phyloP scores from a whole-genome alignment of 768 basidiomycete species.

The Tremella fuciformis region DNA sequence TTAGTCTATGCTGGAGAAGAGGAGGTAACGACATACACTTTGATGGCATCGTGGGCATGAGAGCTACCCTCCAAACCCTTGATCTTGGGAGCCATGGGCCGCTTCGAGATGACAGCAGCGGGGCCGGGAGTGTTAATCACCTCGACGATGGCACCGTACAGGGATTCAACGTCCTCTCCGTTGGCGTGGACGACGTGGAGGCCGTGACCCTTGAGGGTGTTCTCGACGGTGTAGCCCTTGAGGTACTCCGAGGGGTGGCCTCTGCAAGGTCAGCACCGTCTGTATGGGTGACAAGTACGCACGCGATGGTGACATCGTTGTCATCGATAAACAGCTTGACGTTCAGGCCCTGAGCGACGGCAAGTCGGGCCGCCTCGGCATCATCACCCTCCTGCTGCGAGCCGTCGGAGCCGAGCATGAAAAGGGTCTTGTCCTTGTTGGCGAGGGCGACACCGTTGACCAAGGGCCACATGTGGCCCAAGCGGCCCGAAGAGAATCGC shows the following conservation, averaged over 20 bases:
- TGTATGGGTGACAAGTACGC: conserved; percentile 3
- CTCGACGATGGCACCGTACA: conserved; percentile 66
- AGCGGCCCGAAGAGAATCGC: conserved; percentile 88
- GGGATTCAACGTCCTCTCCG: conserved; percentile 74
- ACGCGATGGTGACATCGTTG: conserved; percentile 83
- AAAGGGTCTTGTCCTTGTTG: conserved; percentile 70
- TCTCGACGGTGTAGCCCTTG: conserved; percentile 67
- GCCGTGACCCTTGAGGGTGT: conserved; percentile 77
- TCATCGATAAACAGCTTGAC: conserved; percentile 85
- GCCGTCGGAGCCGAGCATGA: conserved; percentile 82
- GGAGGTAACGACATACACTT: conserved; percentile 19
- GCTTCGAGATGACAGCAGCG: conserved; percentile 73
- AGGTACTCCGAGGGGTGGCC: conserved; percentile 85
- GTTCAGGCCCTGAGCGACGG: conserved; percentile 76
- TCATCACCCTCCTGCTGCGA: conserved; percentile 90
- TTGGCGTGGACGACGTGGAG: conserved; percentile 69
- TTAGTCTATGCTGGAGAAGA: background rate
- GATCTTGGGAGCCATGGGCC: conserved; percentile 66
- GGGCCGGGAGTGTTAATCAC: conserved; percentile 67
- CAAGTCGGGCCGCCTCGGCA: conserved; percentile 81
- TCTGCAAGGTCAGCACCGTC: conserved; percentile 5
- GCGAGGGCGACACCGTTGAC: conserved; percentile 83
- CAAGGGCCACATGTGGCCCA: conserved; percentile 86
- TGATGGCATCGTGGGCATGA: conserved; percentile 67
- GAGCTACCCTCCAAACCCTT: conserved; percentile 72